Evolutionary conservation across 148 eudicot genomes (phyloP).

Genomic region (Nepenthes mirabilis): DNA sequence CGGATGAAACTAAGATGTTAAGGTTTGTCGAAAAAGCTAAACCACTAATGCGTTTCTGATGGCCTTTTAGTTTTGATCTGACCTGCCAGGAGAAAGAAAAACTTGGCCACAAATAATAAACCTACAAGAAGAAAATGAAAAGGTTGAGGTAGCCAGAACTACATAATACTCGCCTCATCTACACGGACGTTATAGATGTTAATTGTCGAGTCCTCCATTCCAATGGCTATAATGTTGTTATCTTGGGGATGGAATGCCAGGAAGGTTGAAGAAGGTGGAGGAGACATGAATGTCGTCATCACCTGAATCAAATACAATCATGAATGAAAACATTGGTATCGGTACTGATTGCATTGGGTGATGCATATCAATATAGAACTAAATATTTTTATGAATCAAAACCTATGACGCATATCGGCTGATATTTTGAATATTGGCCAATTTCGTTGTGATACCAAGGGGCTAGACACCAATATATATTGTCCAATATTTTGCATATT

Average conservation of each 20-base stretch:
- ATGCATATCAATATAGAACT: too few species aligned
- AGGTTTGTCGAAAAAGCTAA: slow-evolving; percentile 70
- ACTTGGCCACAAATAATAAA: neutral
- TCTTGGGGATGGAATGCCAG: slow-evolving; percentile 96
- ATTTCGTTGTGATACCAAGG: too few species aligned
- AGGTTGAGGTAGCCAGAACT: neutral
- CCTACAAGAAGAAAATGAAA: neutral
- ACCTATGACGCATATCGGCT: too few species aligned
- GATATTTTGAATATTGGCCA: too few species aligned
- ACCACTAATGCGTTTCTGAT: slow-evolving; percentile 69
- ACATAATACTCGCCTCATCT: slow-evolving; percentile 51
- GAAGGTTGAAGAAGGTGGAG: slow-evolving; percentile 89
- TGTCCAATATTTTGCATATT: too few species aligned
- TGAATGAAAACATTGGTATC: too few species aligned
- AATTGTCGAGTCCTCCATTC: slow-evolving; percentile 93
- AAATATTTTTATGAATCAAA: too few species aligned
- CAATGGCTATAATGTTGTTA: slow-evolving; percentile 94
- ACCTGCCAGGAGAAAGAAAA: slow-evolving; percentile 25
- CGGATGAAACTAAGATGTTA: slow-evolving; percentile 72
- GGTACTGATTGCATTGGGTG: too few species aligned
- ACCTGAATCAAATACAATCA: slow-evolving; percentile 26
- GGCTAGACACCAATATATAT: too few species aligned
- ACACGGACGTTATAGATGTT: slow-evolving; percentile 94
- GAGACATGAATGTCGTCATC: slow-evolving; percentile 92
- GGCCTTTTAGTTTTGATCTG: slow-evolving; percentile 66